Percentiles rank a stretch among this genome's conserved stretches.
phyloP scores from a whole-genome alignment of 345 rosid species.

The Pistacia atlantica region DNA sequence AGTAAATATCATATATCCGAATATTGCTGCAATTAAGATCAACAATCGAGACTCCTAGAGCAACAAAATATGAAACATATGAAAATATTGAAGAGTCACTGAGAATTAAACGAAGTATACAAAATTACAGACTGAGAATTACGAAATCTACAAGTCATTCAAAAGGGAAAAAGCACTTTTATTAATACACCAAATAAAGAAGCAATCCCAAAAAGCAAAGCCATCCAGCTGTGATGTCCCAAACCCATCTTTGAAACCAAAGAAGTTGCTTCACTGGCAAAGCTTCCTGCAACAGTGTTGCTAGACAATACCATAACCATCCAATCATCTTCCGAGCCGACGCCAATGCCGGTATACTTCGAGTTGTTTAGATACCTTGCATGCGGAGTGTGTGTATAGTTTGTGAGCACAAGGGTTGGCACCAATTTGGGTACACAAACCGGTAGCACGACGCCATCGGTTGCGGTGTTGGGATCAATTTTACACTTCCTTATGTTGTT shows the following conservation, averaged over 20 bases:
- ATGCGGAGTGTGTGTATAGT: constrained; percentile 60
- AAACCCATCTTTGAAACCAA: constrained; percentile 17
- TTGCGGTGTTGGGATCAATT: constrained; percentile 51
- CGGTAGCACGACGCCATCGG: constrained; percentile 59
- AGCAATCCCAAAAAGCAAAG: constrained; percentile 18
- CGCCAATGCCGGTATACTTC: constrained; percentile 55
- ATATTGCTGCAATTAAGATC: too few relatives aligned
- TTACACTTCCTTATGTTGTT: constrained; percentile 54
- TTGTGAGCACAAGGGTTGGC: constrained; percentile 64
- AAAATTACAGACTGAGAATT: too few relatives aligned
- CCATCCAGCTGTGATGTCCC: background rate
- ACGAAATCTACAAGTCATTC: too few relatives aligned
- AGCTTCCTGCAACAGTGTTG: constrained; percentile 47
- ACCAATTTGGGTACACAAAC: constrained; percentile 62
- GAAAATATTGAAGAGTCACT: too few relatives aligned
- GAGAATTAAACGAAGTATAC: too few relatives aligned
- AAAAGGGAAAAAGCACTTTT: constrained; percentile 11
- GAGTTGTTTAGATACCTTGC: constrained; percentile 62
- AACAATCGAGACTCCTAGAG: too few relatives aligned
- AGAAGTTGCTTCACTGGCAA: constrained; percentile 34
- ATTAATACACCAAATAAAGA: constrained; percentile 8
- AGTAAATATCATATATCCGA: too few relatives aligned
- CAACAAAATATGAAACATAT: too few relatives aligned
- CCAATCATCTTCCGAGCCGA: constrained; percentile 79
- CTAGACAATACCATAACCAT: constrained; percentile 64